Percentiles rank a stretch among this genome's conserved stretches.
phyloP scores from a whole-genome alignment of 441 rosid species.

The Brassica hybrid region DNA sequence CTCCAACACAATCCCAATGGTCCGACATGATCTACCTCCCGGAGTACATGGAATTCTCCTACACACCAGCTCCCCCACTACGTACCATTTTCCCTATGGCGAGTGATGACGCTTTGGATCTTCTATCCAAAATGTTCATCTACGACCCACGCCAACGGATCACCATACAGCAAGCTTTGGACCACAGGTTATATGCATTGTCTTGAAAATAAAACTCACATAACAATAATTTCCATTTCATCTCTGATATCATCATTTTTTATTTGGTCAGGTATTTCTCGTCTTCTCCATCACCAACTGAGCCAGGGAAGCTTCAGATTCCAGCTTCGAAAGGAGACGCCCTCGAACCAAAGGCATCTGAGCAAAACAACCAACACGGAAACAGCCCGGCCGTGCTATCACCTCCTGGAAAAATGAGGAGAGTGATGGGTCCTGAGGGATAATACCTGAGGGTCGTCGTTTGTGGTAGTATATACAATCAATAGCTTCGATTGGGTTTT shows the following conservation, averaged over 20 bases:
- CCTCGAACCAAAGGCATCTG: conserved; percentile 38
- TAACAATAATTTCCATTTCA: not conserved
- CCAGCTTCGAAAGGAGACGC: conserved; percentile 49
- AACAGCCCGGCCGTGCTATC: conserved; percentile 46
- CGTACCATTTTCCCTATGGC: conserved; percentile 59
- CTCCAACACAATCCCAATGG: conserved; percentile 59
- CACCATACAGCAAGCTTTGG: conserved; percentile 58
- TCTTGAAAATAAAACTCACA: not conserved
- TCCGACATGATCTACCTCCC: conserved; percentile 59
- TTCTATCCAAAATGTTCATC: conserved; percentile 53
- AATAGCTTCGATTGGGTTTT: conserved; percentile 10
- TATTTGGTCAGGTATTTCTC: conserved; percentile 44
- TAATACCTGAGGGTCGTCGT: conserved; percentile 9
- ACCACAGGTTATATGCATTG: conserved; percentile 46
- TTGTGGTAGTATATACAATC: conserved; percentile 10
- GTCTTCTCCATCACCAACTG: conserved; percentile 51
- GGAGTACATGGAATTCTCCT: conserved; percentile 61
- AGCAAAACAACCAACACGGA: conserved; percentile 40
- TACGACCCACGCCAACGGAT: conserved; percentile 59
- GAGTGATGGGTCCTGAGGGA: conserved; percentile 50
- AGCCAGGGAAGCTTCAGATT: conserved; percentile 49
- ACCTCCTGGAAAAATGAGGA: conserved; percentile 50
- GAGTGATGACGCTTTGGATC: conserved; percentile 59
- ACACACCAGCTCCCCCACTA: conserved; percentile 52
- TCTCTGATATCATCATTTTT: not conserved